phyloP scores from a whole-genome alignment of 169 alveolate genomes.

The Cryptosporidium sp. region DNA sequence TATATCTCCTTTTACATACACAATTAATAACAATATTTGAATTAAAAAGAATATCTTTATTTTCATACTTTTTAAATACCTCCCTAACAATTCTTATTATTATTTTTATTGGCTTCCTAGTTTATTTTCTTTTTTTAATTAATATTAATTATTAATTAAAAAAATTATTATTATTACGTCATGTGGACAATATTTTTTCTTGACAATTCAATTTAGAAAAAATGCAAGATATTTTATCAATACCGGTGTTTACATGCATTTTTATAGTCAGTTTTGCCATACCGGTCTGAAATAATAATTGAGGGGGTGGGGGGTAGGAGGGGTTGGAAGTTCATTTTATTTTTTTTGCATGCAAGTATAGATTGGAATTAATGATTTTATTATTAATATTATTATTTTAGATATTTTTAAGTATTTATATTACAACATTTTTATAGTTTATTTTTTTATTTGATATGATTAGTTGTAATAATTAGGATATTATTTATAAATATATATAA shows the following conservation, averaged over 20 bases:
- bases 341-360: not conserved
- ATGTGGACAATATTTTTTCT: not conserved
- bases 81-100: not conserved
- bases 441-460: too few species aligned
- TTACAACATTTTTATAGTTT: not conserved
- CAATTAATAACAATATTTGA: conserved; percentile 2
- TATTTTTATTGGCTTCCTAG: not conserved
- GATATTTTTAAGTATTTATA: not conserved
- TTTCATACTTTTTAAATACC: not conserved
- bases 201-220: not conserved
- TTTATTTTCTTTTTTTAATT: too few species aligned
- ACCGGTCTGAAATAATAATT: not conserved
- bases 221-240: not conserved
- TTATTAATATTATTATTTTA: too few species aligned
- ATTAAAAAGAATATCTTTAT: not conserved
- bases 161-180: not conserved
- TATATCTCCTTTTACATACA: conserved; percentile 10
- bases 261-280: not conserved
- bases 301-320: not conserved
- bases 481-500: too few species aligned
- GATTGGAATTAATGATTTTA: too few species aligned
- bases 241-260: not conserved
- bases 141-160: too few species aligned
- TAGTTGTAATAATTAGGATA: too few species aligned
- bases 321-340: too few species aligned